Evolutionary conservation across 768 basidiomycete species (phyloP).

Genomic region (Pleurotus cornucopiae): DNA sequence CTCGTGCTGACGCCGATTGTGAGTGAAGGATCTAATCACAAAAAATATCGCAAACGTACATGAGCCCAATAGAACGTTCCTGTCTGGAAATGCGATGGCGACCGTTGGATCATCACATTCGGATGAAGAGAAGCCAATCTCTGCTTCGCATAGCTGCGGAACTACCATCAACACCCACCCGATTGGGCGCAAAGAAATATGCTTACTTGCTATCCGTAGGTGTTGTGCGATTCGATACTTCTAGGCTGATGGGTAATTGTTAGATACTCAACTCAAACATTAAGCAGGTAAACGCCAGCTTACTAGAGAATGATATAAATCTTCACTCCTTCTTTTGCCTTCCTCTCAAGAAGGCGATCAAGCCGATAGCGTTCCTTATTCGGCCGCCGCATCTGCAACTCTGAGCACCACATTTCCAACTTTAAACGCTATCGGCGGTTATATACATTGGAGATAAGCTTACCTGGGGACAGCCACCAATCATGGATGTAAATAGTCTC

Average conservation of each 20-base stretch:
- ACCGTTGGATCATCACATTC: constrained; percentile 95
- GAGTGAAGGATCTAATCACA: background rate
- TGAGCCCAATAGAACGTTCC: constrained; percentile 99
- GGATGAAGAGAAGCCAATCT: constrained; percentile 73
- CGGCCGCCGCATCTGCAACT: constrained; percentile 83
- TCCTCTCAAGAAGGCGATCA: constrained; percentile 80
- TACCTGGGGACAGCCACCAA: constrained; percentile 96
- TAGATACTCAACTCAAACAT: no score
- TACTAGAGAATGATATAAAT: constrained; percentile 94
- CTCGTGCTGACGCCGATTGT: constrained; percentile 64
- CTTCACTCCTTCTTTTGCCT: constrained; percentile 94
- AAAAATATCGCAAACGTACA: constrained; percentile 40
- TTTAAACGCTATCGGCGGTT: background rate
- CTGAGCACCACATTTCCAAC: constrained; percentile 25
- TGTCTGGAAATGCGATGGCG: constrained; percentile 95
- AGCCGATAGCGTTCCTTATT: constrained; percentile 81
- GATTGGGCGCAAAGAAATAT: background rate
- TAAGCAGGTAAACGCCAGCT: constrained; percentile 19
- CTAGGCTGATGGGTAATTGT: constrained; percentile 51
- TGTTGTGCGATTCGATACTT: constrained; percentile 93
- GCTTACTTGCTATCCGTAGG: constrained; percentile 88
- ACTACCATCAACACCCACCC: background rate
- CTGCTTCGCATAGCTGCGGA: constrained; percentile 78
- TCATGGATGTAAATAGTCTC: constrained; percentile 93
- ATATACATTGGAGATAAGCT: background rate